Percentiles rank a stretch among this genome's conserved stretches.
phyloP scores from a whole-genome alignment of 2,329 filamentous ascomycete genomes.

The Fusarium mangiferae region DNA sequence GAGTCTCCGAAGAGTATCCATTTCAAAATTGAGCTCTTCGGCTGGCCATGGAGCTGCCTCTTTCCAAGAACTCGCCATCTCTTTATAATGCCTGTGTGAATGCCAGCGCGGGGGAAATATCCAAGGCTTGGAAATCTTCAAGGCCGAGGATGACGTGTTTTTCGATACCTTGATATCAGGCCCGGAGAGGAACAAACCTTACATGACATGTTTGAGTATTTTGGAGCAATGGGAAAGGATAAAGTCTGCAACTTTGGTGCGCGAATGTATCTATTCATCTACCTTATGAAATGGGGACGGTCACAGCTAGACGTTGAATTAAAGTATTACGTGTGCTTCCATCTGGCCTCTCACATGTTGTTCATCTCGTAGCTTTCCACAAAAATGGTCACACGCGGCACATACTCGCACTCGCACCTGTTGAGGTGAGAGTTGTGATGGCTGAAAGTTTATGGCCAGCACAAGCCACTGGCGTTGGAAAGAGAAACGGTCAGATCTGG shows the following conservation, averaged over 20 bases:
- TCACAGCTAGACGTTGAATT: conserved; percentile 37
- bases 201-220: conserved; percentile 40
- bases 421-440: not conserved
- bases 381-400: conserved; percentile 1
- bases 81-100: conserved; percentile 23
- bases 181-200: conserved; percentile 30
- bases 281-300: conserved; percentile 26
- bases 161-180: conserved; percentile 42
- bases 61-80: not conserved
- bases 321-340: conserved; percentile 38
- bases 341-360: not conserved
- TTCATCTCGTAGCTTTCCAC: not conserved
- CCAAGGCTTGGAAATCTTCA: conserved; percentile 16
- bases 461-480: not conserved
- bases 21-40: not conserved
- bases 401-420: not conserved
- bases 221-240: conserved; percentile 40
- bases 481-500: not conserved
- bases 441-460: not conserved
- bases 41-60: not conserved
- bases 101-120: conserved; percentile 14
- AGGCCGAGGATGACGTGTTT: conserved; percentile 34
- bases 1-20: conserved; percentile 33
- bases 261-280: conserved; percentile 39
- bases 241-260: conserved; percentile 39